Evolutionary conservation across 805 yeast genomes (phyloP).

Genomic region (Starmerella powellii): DNA sequence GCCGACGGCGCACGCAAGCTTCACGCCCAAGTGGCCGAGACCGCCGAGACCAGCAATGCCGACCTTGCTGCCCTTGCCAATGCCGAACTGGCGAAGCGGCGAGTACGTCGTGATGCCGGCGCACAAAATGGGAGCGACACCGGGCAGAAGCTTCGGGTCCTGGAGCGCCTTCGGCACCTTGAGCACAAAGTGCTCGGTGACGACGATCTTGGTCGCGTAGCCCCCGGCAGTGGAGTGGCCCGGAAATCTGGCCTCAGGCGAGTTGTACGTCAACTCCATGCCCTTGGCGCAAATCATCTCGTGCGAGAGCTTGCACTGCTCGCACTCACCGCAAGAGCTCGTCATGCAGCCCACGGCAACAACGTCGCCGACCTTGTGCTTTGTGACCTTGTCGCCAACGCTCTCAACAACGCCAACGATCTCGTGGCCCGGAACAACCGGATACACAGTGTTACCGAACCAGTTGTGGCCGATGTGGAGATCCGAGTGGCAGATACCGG

Average conservation of each 20-base stretch:
- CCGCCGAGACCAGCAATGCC: conserved; percentile 59
- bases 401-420: conserved; percentile 30
- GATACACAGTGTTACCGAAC: conserved; percentile 36
- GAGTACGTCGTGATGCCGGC: conserved; percentile 69
- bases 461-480: conserved; percentile 40
- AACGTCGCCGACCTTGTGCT: conserved; percentile 51
- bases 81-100: conserved; percentile 42
- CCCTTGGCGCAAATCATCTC: conserved; percentile 44
- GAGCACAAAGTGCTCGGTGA: conserved; percentile 51
- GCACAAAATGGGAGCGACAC: conserved; percentile 64
- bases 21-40: conserved; percentile 51
- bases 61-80: conserved; percentile 40
- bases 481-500: conserved; percentile 47
- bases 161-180: conserved; percentile 48
- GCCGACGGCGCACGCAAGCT: conserved; percentile 50
- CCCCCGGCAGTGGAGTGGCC: conserved; percentile 45
- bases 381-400: conserved; percentile 44
- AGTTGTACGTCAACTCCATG: conserved; percentile 40
- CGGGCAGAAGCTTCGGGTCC: conserved; percentile 31
- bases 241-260: conserved; percentile 39
- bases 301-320: conserved; percentile 42
- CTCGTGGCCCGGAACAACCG: conserved; percentile 41
- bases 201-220: conserved; percentile 24
- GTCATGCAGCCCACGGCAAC: conserved; percentile 73
- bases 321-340: conserved; percentile 49